phyloP scores from a whole-genome alignment of 1,284 basidiomycete genomes.

The Amylostereum chailletii region DNA sequence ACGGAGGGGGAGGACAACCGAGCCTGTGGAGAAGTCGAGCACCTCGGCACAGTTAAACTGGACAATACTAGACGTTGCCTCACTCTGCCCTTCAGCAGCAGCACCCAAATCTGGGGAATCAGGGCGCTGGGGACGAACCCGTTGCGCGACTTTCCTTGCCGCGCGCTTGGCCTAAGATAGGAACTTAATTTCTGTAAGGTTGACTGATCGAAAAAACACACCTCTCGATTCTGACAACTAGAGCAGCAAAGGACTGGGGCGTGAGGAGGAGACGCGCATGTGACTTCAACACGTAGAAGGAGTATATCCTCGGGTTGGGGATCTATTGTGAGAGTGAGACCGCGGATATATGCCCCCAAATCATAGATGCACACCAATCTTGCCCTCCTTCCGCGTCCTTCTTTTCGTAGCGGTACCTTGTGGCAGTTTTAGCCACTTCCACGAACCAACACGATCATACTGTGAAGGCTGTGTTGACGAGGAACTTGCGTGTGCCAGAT shows the following conservation, averaged over 20 bases:
- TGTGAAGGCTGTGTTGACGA: conserved; percentile 48
- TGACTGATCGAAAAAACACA: conserved; percentile 25
- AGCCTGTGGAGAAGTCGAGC: conserved; percentile 84
- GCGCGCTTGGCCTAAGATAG: conserved; percentile 71
- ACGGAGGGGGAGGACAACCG: conserved; percentile 83
- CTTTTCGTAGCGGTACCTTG: conserved; percentile 76
- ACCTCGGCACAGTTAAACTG: conserved; percentile 95
- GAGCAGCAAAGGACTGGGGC: conserved; percentile 75
- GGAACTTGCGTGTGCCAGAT: conserved; percentile 60
- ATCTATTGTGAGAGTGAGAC: conserved; percentile 31
- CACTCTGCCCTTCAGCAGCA: conserved; percentile 37
- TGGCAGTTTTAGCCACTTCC: conserved; percentile 78
- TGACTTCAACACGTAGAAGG: conserved; percentile 57
- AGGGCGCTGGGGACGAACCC: conserved; percentile 68
- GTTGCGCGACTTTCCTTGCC: conserved; percentile 76
- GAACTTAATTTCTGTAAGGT: conserved; percentile 5
- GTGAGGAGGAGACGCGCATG: conserved; percentile 72
- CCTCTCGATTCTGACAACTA: conserved; percentile 80
- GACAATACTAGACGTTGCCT: conserved; percentile 79
- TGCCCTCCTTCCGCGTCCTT: conserved; percentile 78
- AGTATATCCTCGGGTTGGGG: conserved; percentile 66
- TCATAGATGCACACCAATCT: conserved; percentile 46
- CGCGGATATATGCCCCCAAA: no score
- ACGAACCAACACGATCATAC: conserved; percentile 71
- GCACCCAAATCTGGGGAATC: conserved; percentile 64